Conservation (phyloP, 805 yeast species). For the Wickerhamiella azymoides region DNA sequence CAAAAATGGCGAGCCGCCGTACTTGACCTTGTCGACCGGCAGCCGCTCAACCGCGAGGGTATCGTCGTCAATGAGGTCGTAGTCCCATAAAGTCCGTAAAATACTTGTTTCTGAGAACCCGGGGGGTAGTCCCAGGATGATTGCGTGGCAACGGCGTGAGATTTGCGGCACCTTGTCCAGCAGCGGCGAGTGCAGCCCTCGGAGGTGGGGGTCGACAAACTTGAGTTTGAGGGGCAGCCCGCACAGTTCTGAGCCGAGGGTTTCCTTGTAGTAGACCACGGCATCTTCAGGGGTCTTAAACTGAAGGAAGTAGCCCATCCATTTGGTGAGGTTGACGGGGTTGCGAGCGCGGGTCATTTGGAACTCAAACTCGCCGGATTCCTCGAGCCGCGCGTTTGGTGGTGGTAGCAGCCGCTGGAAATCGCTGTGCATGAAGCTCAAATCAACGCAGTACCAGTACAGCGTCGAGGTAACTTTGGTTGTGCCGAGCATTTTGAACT, state of each 20-base stretch:
- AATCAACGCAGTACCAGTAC: constrained; percentile 24
- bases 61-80: constrained; percentile 24
- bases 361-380: constrained; percentile 20
- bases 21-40: constrained; percentile 21
- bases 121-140: constrained; percentile 23
- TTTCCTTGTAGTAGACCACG: constrained; percentile 37
- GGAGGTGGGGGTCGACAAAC: constrained; percentile 29
- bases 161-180: constrained; percentile 19
- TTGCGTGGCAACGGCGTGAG: constrained; percentile 20
- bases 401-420: constrained; percentile 24
- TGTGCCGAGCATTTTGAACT: constrained; percentile 15
- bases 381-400: constrained; percentile 12
- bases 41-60: constrained; percentile 21
- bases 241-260: constrained; percentile 34
- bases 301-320: constrained; percentile 39
- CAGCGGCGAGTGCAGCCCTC: constrained; percentile 18
- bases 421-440: constrained; percentile 21
- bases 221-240: constrained; percentile 36
- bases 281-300: constrained; percentile 39
- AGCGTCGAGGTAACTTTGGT: constrained; percentile 19
- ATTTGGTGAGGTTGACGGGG: constrained; percentile 31
- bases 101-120: constrained; percentile 15
- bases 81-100: constrained; percentile 23
- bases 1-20: constrained; percentile 24
- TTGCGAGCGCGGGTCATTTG: constrained; percentile 38